Base-by-base conservation (phyloP, 176 grass and related monocot genomes). In the Eragrostis curvula region DNA sequence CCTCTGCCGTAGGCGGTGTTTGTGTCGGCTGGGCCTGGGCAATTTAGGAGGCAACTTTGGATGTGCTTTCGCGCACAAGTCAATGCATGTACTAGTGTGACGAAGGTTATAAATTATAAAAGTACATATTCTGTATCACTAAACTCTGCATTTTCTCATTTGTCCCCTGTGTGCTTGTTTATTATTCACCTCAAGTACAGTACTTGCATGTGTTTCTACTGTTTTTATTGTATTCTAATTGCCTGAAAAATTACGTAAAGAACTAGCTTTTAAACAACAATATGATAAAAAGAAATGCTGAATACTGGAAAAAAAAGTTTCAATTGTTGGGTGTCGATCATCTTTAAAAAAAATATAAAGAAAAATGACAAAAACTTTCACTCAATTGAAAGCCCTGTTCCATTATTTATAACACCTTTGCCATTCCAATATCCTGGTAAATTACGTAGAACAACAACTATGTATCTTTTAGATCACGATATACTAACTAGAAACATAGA, bases 11-110 rank as follows among this genome's bases (percentile, higher is more conserved):
- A 59, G 28, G 53, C 42, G 39, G 59, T 77, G 66, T 85, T 8
- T 74, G 81, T 84, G 62, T 74, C 13, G 50, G 40, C 28, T 45
- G 79, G 42, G 43, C 41, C 40, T 74, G 84, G 79, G 83, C 83
- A 67, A 82, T 83, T 65, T 83, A 74, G 83, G 83, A 68, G 74
- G 61, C 78, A 79, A 66, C 55, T 85, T 78, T 83, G 42, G 41
- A 79, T 83, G 67, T 83, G 79, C 60, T 62, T 70, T 73, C 83
- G 79, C 86, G 58, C 78, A 58, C 72, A 23, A 46, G 41, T 82
- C 67, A 43, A 55, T 78, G n/a, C 48, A 79, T 80, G 41, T 83
- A 83, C 69, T 58, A 44, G 29, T 83, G 23, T 85, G 76, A 61
- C 30, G 51, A 78, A 60, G 28, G 55, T 27, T 44, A 62, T 74